phyloP scores from a whole-genome alignment of 192 early-diverging fungal genomes.

The Podila epicladia region DNA sequence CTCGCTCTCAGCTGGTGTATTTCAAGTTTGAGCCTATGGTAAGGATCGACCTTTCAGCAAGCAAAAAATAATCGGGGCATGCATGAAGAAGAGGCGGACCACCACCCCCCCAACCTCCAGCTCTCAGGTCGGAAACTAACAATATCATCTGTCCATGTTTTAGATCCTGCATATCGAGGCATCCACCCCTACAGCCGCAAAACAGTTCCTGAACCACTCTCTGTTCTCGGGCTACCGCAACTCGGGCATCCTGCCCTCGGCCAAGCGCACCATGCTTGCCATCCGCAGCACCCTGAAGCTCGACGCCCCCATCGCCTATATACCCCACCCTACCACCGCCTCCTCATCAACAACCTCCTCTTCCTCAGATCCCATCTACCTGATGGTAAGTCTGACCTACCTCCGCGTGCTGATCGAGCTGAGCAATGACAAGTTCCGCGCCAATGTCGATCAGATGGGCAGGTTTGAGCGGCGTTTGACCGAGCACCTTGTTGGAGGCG shows the following conservation, averaged over 20 bases:
- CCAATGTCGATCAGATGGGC: conserved; percentile 36
- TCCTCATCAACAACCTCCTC: conserved; percentile 2
- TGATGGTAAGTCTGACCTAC: conserved; percentile 54
- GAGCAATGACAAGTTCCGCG: conserved; percentile 58
- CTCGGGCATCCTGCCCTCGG: conserved; percentile 58
- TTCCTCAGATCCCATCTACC: conserved; percentile 22
- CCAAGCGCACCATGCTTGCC: conserved; percentile 62
- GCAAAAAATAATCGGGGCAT: neutral
- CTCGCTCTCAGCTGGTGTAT: conserved; percentile 45
- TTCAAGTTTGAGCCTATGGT: conserved; percentile 69
- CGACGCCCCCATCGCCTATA: conserved; percentile 62
- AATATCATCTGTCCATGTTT: neutral
- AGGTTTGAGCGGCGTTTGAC: conserved; percentile 24
- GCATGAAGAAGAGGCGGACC: neutral
- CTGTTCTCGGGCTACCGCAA: conserved; percentile 61
- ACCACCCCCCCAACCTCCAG: too few species aligned
- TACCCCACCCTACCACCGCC: conserved; percentile 11
- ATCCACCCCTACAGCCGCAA: conserved; percentile 55
- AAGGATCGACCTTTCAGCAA: conserved; percentile 1
- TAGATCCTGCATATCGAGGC: conserved; percentile 66
- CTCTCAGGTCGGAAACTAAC: neutral
- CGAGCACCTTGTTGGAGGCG: conserved; percentile 22
- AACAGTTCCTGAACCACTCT: conserved; percentile 54
- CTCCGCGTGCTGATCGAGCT: conserved; percentile 50
- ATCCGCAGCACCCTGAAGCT: conserved; percentile 62